A percentile compares a stretch with the other conserved stretches of the same genome.
Evolutionary conservation across 306 rosid genomes (phyloP).

Genomic region (Hippophae tibetana): DNA sequence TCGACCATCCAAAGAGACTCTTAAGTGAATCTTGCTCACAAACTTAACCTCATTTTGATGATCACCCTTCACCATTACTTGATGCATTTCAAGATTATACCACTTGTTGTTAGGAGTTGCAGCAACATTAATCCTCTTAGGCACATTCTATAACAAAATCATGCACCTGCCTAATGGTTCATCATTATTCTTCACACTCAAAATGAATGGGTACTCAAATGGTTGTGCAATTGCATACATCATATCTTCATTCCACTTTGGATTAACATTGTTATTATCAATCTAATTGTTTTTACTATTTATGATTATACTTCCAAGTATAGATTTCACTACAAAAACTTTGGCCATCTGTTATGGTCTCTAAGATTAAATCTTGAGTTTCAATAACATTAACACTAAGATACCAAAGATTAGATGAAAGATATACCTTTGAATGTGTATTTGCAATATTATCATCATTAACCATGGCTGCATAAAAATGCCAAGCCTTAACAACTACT

Average conservation of each 20-base stretch:
- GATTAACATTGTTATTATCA: neutral
- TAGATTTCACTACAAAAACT: conserved; percentile 3
- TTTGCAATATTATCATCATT: neutral
- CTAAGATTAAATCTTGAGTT: conserved; percentile 17
- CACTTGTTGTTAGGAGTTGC: conserved; percentile 7
- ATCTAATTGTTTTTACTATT: neutral
- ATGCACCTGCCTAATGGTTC: conserved; percentile 3
- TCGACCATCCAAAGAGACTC: conserved; percentile 15
- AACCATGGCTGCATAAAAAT: conserved; percentile 7
- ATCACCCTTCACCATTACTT: neutral
- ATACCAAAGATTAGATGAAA: conserved; percentile 24
- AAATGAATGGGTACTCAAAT: conserved; percentile 8
- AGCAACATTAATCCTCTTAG: neutral
- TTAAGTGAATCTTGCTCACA: conserved; percentile 6
- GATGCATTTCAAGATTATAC: conserved; percentile 10
- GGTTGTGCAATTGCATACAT: conserved; percentile 18
- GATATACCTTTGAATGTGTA: conserved; percentile 33
- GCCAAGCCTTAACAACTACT: conserved; percentile 14
- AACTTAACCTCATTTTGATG: neutral
- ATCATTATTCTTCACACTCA: conserved; percentile 13
- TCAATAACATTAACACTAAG: conserved; percentile 21
- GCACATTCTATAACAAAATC: neutral
- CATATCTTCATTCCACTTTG: conserved; percentile 16
- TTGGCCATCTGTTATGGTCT: neutral
- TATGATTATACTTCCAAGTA: neutral